phyloP scores from a whole-genome alignment of 441 rosid species.

The Sinapis alba region DNA sequence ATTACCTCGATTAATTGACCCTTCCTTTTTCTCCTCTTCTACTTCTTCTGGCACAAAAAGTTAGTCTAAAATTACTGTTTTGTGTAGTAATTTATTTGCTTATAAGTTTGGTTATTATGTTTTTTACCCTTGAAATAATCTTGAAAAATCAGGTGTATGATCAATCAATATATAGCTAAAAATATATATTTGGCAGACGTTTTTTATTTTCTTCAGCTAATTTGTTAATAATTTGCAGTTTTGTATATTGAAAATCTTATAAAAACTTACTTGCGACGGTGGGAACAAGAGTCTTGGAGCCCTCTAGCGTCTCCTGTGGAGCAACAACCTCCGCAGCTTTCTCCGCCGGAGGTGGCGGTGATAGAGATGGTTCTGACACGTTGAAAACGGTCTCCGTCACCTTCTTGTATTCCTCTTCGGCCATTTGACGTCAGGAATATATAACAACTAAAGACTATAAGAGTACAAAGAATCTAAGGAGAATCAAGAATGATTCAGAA shows the following conservation, averaged over 20 bases:
- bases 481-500: constrained; percentile 24
- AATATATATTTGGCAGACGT: background rate
- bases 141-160: background rate
- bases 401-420: constrained; percentile 60
- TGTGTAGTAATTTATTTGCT: background rate
- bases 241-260: too few species aligned
- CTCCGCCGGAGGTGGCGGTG: constrained; percentile 36
- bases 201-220: background rate
- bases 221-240: background rate
- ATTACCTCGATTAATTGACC: constrained; percentile 35
- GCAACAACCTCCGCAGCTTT: too few species aligned
- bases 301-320: constrained; percentile 49
- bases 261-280: constrained; percentile 49
- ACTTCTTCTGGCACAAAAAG: constrained; percentile 26
- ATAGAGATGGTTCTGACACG: constrained; percentile 43
- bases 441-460: constrained; percentile 16
- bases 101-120: background rate
- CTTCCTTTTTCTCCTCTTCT: constrained; percentile 33
- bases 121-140: background rate
- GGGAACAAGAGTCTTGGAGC: constrained; percentile 44
- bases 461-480: constrained; percentile 11
- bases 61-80: background rate
- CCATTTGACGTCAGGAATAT: constrained; percentile 44
- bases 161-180: background rate
- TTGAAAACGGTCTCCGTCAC: constrained; percentile 38